Evolutionary conservation across 768 basidiomycete genomes (phyloP), one percentile per base, ranked within the genome.

Genomic region (Lactarius deliciosus): DNA sequence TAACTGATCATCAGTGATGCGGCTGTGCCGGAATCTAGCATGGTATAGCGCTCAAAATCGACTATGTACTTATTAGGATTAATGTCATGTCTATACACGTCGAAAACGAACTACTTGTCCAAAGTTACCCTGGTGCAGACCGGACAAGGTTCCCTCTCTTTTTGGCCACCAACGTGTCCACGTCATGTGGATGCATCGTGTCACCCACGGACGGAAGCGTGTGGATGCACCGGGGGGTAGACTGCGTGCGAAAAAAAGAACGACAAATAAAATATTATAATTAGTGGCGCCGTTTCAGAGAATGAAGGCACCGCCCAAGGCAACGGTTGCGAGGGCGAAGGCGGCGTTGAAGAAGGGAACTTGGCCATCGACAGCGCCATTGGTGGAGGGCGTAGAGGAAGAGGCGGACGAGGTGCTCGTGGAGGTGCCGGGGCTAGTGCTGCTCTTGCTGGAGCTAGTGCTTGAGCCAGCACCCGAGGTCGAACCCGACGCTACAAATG

Each of bases 251-350:
- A 43, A 22, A 41, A 41, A 32, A 13, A 47, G 13, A 36, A 2
- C 40, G 8, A 16, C 28, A 6, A 28, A 45, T 22, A 50, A 25
- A 53, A 53, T 41, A 41, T 2, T 1, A 41, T 7, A 53, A 53
- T 15, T 15, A 25, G 15, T 11, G 13, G 34, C 34, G 34, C 34
- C 9, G 25, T 25, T 47, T 47, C 18, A 67, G 40, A 67, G 45
- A 4, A 43, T 10, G 32, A 64, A 40, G 1, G 63, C 63, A 2
- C 63, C 66, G 20, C 66, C 66, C 5, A 67, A 32, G 15, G 63
- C 63, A 16, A 60, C 63, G 10, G 57, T 53, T 28, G 15, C 58
- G 25, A 67, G 40, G 13, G 53, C 32, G 41, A 64, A 15, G 5
- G 53, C 41, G 1, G 40, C 57, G 3, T 57, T 59, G 53, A 67